These are phyloP conservation scores for Dacryopinax primogenitus DNA, from an alignment of 768 basidiomycete genomes.

Conservation along the genomic window DNA sequence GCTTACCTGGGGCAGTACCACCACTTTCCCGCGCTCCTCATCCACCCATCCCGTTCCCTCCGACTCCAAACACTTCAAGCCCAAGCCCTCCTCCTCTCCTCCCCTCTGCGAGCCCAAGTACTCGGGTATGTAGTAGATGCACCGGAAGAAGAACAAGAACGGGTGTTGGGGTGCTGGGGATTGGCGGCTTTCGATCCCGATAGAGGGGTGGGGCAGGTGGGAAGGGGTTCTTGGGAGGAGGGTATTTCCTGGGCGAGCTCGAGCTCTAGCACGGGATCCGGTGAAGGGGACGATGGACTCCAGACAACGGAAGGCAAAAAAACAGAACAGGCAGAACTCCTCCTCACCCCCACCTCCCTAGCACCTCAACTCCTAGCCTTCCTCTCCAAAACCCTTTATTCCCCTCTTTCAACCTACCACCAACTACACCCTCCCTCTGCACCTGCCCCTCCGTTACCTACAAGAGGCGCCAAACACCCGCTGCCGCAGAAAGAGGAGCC, in stretches of 20 bases:
- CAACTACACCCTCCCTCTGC: slow-evolving; percentile 47
- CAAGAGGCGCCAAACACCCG: not conserved
- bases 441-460: not conserved
- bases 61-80: slow-evolving; percentile 46
- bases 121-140: slow-evolving; percentile 39
- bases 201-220: slow-evolving; percentile 40
- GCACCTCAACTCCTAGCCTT: slow-evolving; percentile 36
- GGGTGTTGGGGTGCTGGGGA: slow-evolving; percentile 59
- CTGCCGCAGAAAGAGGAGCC: slow-evolving; percentile 3
- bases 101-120: slow-evolving; percentile 40
- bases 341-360: not conserved
- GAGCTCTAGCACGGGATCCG: slow-evolving; percentile 9
- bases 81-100: slow-evolving; percentile 52
- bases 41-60: slow-evolving; percentile 68
- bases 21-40: slow-evolving; percentile 67
- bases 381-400: slow-evolving; percentile 41
- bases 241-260: slow-evolving; percentile 20
- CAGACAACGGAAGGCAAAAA: no score
- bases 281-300: not conserved
- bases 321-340: no score
- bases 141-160: slow-evolving; percentile 40
- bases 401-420: slow-evolving; percentile 46
- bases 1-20: slow-evolving; percentile 45
- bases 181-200: slow-evolving; percentile 62
- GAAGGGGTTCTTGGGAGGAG: slow-evolving; percentile 43